Base-by-base conservation (phyloP, 176 grass and related monocot species). In the Metroxylon sagu region DNA sequence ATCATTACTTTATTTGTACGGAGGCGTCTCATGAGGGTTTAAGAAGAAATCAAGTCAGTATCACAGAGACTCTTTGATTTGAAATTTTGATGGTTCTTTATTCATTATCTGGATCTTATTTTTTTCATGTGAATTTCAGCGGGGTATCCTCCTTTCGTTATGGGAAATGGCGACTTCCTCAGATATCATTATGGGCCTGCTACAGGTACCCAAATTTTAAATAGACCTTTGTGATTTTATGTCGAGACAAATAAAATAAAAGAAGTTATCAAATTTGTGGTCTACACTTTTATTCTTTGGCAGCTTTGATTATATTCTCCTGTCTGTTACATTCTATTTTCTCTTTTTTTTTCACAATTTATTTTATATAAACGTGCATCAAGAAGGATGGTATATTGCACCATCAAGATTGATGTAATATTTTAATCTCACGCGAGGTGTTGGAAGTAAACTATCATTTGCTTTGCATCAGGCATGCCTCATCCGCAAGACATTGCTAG, bases 1-100 rank as follows among this genome's bases (percentile, higher is more conserved):
- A 60, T 60, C 58, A 19, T 60, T 60, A 60, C 26, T 60, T 60
- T 39, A 60, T 60, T 39, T 60, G 17, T 27, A 39, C 12, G 58
- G 58, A 31, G 7, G 18, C 7, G 18, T 60, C 58, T 31, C 3
- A 60, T n/a, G 14, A n/a, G 28, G 58, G 58, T 15, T 39, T 60
- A 18, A 60, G 1, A 19, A 39, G 58, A 60, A 60, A 60, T 39
- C 28, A 60, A 60, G 58, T 60, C 5, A 3, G 58, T 60, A 30
- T 29, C 28, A 25, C 58, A 18, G 4, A 18, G 8, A 60, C 3
- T 17, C 7, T n/a, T 18, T 39, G 7, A 29, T 29, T 39, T 43
- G 35, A 43, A 12, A 14, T 43, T 31, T 43, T 43, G 35, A 43
- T 43, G 10, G 35, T 43, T 43, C 35, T 14, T 14, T 7, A 43